Percentiles rank a stretch among this genome's conserved stretches.
Conservation (phyloP, 129 eudicot genomes). For the Artemisia argyi region DNA sequence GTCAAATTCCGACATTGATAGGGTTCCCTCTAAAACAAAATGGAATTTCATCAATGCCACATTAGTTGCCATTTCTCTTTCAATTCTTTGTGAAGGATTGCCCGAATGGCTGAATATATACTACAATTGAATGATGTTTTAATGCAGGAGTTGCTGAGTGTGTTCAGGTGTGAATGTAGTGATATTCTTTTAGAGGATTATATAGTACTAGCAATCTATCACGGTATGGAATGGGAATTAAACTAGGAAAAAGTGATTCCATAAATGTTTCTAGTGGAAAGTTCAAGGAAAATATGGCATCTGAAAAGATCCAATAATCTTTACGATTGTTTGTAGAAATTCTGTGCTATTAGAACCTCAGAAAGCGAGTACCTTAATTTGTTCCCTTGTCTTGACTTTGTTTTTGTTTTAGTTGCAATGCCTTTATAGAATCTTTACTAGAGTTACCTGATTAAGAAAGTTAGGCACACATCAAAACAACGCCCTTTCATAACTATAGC, state of each 20-base stretch:
- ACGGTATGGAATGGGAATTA: not conserved
- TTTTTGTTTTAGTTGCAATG: not conserved
- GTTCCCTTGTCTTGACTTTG: not conserved
- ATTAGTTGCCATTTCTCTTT: slow-evolving; percentile 18
- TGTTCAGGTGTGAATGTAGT: not conserved
- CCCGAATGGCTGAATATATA: not conserved
- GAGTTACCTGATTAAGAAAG: too few species aligned
- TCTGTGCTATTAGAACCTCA: not conserved
- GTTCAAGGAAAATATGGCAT: not conserved
- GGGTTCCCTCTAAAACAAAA: slow-evolving; percentile 15
- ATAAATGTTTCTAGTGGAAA: not conserved
- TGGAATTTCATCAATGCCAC: slow-evolving; percentile 16
- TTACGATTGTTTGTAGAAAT: not conserved
- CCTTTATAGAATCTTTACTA: not conserved
- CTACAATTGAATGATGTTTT: not conserved
- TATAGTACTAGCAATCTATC: not conserved
- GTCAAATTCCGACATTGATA: slow-evolving; percentile 25
- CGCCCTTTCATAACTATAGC: too few species aligned
- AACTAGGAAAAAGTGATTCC: slow-evolving; percentile 13
- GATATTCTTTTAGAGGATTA: not conserved
- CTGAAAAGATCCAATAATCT: slow-evolving; percentile 7
- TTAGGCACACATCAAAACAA: too few species aligned
- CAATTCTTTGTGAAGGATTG: not conserved
- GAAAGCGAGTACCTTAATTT: slow-evolving; percentile 3
- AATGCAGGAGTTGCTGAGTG: not conserved